phyloP scores from a whole-genome alignment of 2,329 filamentous ascomycete genomes.

The Scedosporium minutisporum region DNA sequence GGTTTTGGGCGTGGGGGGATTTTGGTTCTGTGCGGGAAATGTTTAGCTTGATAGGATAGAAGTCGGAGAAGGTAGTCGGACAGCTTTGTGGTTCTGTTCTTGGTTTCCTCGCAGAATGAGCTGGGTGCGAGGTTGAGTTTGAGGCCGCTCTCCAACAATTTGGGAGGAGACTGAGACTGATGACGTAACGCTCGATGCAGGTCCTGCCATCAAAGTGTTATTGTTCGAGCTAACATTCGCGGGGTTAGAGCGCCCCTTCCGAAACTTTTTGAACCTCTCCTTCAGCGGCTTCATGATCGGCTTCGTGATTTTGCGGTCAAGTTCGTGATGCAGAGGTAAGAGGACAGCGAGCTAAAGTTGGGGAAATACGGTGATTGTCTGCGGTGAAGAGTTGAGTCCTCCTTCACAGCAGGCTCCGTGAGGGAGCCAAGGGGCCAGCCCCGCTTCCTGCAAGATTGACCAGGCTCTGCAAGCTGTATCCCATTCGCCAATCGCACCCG shows the following conservation, averaged over 20 bases:
- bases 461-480: too few species aligned
- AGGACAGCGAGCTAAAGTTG: not conserved
- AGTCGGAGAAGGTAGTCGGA: not conserved
- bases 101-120: not conserved
- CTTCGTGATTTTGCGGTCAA: not conserved
- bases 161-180: not conserved
- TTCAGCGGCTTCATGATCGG: not conserved
- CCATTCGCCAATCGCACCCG: too few species aligned
- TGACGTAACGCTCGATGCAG: not conserved
- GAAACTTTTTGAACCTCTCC: not conserved
- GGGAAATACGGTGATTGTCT: too few species aligned
- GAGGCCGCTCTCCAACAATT: not conserved
- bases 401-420: too few species aligned
- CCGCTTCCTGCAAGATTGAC: too few species aligned
- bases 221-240: not conserved
- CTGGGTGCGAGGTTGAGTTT: not conserved
- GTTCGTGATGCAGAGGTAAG: not conserved
- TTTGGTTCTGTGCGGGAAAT: not conserved
- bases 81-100: not conserved
- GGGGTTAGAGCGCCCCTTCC: not conserved
- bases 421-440: too few species aligned
- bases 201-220: too few species aligned
- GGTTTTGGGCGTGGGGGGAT: not conserved
- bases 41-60: not conserved
- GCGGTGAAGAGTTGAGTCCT: too few species aligned